These are phyloP conservation scores for Pythium diclinum DNA, from an alignment of 352 stramenopile genomes.

Conservation along the genomic window DNA sequence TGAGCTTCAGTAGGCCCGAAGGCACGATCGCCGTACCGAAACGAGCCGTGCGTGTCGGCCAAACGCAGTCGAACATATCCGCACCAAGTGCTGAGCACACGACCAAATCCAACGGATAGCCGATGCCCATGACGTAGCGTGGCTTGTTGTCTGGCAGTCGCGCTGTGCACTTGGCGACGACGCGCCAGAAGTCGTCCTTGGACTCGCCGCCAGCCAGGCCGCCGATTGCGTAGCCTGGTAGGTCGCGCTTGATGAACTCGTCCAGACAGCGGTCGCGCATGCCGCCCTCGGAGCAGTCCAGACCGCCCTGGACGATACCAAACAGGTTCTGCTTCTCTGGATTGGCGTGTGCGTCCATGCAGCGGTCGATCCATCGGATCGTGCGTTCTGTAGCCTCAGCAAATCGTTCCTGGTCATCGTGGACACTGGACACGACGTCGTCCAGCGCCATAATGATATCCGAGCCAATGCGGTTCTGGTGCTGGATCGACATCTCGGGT, in stretches of 20 bases:
- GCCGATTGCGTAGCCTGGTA: conserved; percentile 94
- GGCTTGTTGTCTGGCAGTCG: conserved; percentile 92
- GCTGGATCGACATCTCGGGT: conserved; percentile 89
- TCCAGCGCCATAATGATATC: conserved; percentile 99
- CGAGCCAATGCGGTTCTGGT: conserved; percentile 95
- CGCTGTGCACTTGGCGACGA: conserved; percentile 79
- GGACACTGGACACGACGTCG: conserved; percentile 93
- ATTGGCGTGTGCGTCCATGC: conserved; percentile 85
- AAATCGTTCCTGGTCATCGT: conserved; percentile 87
- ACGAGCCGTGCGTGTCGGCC: conserved; percentile 93
- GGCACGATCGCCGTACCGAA: conserved; percentile 93
- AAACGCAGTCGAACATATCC: conserved; percentile 98
- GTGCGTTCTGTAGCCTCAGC: conserved; percentile 90
- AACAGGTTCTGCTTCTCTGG: conserved; percentile 94
- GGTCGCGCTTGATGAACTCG: conserved; percentile 82
- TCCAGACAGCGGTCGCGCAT: conserved; percentile 93
- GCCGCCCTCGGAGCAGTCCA: conserved; percentile 90
- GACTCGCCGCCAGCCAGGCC: conserved; percentile 92
- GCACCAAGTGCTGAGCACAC: conserved; percentile 95
- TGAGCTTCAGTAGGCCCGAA: conserved; percentile 71
- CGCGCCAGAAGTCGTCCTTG: conserved; percentile 95
- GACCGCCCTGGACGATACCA: conserved; percentile 94
- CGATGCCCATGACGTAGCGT: conserved; percentile 98
- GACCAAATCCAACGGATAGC: conserved; percentile 96
- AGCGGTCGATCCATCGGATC: conserved; percentile 95